These are phyloP conservation scores for Hericium coralloides DNA, from an alignment of 768 basidiomycete genomes.

Conservation along the genomic window DNA sequence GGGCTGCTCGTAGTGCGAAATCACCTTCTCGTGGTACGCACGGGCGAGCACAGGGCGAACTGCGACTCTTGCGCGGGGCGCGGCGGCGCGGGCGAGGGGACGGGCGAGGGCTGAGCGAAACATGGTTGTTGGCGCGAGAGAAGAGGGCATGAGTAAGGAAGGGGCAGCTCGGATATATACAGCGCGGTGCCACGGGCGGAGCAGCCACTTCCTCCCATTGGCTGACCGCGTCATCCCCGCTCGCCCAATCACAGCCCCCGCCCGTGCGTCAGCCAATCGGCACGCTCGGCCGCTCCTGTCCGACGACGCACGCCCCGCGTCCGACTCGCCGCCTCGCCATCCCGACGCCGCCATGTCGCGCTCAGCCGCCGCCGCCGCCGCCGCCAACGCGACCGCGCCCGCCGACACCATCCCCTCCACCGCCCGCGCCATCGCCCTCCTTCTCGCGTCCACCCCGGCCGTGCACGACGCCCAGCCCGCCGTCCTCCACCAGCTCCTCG, in stretches of 20 bases:
- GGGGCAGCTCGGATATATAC: background rate
- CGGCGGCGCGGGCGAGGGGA: conserved; percentile 34
- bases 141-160: conserved; percentile 1
- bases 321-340: background rate
- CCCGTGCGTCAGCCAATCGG: background rate
- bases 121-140: conserved; percentile 43
- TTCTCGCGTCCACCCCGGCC: conserved; percentile 75
- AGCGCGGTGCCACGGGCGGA: background rate
- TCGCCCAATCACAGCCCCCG: background rate
- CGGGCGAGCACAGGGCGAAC: conserved; percentile 50
- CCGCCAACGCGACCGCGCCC: conserved; percentile 11
- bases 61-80: conserved; percentile 33
- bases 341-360: conserved; percentile 26
- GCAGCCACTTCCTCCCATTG: background rate
- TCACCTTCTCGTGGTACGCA: conserved; percentile 92
- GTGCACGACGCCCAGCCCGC: conserved; percentile 83
- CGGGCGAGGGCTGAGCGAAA: conserved; percentile 55
- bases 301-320: background rate
- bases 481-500: conserved; percentile 79
- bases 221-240: background rate
- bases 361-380: conserved; percentile 19
- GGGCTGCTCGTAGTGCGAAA: conserved; percentile 95
- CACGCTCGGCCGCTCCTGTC: background rate
- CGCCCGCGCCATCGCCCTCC: conserved; percentile 73
- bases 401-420: conserved; percentile 66